A percentile compares a stretch with the other conserved stretches of the same genome.
These are phyloP conservation scores for Yamadazyma nakazawae DNA, from an alignment of 805 yeast species.

Conservation along the genomic window DNA sequence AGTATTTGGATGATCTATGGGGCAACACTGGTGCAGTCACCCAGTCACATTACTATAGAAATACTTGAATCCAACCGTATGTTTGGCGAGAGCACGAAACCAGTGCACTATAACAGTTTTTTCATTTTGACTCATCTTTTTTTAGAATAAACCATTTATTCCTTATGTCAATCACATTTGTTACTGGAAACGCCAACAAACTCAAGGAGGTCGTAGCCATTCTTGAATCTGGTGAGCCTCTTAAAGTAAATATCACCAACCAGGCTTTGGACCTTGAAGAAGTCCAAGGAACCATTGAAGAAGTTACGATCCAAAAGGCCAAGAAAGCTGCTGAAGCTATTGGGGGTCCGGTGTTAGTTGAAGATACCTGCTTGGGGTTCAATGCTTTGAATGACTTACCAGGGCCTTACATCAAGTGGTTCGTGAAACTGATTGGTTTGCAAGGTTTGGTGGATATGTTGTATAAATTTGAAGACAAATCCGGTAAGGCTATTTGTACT, in stretches of 20 bases:
- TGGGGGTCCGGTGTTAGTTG: conserved; percentile 85
- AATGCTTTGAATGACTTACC: conserved; percentile 79
- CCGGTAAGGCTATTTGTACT: conserved; percentile 87
- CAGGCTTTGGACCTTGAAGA: conserved; percentile 79
- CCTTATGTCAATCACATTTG: conserved; percentile 51
- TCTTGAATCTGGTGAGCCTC: conserved; percentile 37
- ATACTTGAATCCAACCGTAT: too few species aligned
- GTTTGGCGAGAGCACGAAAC: too few species aligned
- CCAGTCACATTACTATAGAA: too few species aligned
- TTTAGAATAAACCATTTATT: neutral
- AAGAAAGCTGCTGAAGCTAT: conserved; percentile 61
- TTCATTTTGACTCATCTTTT: neutral
- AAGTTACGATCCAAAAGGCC: conserved; percentile 80
- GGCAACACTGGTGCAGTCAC: too few species aligned
- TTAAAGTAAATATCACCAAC: conserved; percentile 51
- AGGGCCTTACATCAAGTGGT: conserved; percentile 96
- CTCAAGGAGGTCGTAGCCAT: conserved; percentile 80
- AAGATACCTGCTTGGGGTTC: conserved; percentile 89
- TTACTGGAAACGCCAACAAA: conserved; percentile 88
- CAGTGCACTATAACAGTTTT: too few species aligned
- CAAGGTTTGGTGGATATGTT: conserved; percentile 76
- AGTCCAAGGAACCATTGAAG: conserved; percentile 82
- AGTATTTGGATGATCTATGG: too few species aligned
- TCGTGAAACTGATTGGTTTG: conserved; percentile 69
- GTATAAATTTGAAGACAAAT: conserved; percentile 74